A percentile compares a stretch with the other conserved stretches of the same genome.
Evolutionary conservation across 345 rosid genomes (phyloP).

Genomic region (Acer yangbiense): DNA sequence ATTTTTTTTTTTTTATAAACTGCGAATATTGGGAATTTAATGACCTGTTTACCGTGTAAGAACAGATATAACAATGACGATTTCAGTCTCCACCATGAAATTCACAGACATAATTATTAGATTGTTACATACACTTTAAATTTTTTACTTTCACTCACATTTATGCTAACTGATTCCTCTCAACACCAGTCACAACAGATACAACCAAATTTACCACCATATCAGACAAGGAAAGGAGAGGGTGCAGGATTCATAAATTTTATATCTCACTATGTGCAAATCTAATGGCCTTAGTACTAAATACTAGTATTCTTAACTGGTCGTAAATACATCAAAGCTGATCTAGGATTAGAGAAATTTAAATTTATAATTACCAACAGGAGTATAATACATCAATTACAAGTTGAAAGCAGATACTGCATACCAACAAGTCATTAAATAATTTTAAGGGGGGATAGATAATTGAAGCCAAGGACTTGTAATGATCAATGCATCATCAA

Average conservation of each 20-base stretch:
- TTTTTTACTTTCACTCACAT: neutral
- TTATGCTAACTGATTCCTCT: neutral
- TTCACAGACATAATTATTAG: neutral
- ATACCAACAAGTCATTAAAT: neutral
- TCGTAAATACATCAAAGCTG: neutral
- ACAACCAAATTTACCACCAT: neutral
- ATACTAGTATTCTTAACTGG: neutral
- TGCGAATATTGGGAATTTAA: neutral
- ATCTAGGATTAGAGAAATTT: neutral
- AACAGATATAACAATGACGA: neutral
- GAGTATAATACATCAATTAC: neutral
- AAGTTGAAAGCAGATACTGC: neutral
- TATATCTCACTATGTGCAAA: neutral
- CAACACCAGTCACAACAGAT: neutral
- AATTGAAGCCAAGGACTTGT: neutral
- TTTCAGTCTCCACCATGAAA: neutral
- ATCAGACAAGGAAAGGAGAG: neutral
- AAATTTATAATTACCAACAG: neutral
- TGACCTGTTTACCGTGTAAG: neutral
- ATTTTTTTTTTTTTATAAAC: too few species aligned
- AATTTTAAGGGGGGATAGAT: constrained; percentile 1
- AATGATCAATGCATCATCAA: neutral
- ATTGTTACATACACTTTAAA: neutral
- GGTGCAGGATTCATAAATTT: neutral
- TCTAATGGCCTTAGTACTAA: neutral